Base-by-base conservation (phyloP, 2,329 filamentous ascomycete species). In the Shiraia bambusicola region DNA sequence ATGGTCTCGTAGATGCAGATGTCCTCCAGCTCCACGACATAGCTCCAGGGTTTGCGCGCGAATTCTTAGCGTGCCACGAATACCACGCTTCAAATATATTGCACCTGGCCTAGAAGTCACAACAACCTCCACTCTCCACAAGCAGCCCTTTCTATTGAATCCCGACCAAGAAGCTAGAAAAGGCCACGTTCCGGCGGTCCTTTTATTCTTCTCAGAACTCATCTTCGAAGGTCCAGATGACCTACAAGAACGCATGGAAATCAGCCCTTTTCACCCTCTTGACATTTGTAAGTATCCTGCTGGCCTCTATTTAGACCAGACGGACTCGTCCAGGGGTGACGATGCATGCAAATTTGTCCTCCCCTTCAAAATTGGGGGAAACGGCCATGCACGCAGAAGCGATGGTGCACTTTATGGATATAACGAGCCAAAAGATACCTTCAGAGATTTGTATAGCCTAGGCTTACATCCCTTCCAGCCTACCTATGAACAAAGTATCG, bases 71-170 rank as follows among this genome's bases (percentile, higher is more conserved):
- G 17, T 36, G 35, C 5, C 28, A 11, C 40, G 36, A n/a, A 42
- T 35, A 13, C 52, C 50, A 27, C 38, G 34, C 14, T 56, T 56
- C 38, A 28, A 28, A 26, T 47, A 34, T 34, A 52, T 56, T 8
- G 52, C 48, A 27, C 48, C 50, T 7, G 52, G 48, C 15, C 44
- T 56, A 8, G 33, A 43, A 15, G 26, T 49, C 10, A 40, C 34
- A 8, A 44, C 28, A 12, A 33, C 34, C 6, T 29, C 40, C n/a
- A 37, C 30, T 22, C 28, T 37, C 25, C 11, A 15, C 9, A 24
- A 38, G 15, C 40, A 42, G 25, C 34, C 31, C 12, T 40, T 28
- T 12, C 19, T 33, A 9, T 22, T 25, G 22, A 25, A 34, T 9
- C 16, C 32, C 17, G 11, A 24, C 14, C 6, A 34, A 13, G 25